These are phyloP conservation scores for Curvularia eragrostidis DNA, from an alignment of 2,329 filamentous ascomycete genomes.

Conservation along the genomic window DNA sequence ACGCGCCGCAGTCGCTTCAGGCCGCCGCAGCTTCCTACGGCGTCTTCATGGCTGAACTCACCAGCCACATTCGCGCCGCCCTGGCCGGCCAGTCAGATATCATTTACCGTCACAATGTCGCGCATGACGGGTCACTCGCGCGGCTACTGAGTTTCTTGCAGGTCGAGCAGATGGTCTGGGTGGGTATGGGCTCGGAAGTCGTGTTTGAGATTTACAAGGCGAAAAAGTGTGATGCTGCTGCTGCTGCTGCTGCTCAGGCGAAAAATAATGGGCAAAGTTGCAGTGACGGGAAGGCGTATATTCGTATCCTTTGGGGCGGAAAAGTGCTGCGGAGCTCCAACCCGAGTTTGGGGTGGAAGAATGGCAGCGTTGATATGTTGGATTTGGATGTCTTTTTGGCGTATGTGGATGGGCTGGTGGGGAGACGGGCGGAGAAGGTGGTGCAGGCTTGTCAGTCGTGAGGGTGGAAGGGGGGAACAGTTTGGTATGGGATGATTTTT, in stretches of 20 bases:
- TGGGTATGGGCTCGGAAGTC: constrained; percentile 80
- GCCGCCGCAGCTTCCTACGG: constrained; percentile 70
- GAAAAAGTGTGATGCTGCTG: neutral
- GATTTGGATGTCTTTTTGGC: constrained; percentile 67
- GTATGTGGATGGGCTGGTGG: constrained; percentile 76
- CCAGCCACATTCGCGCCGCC: constrained; percentile 65
- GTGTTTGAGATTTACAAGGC: constrained; percentile 72
- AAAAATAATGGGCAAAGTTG: neutral
- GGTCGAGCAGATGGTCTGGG: constrained; percentile 79
- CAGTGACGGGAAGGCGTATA: constrained; percentile 49
- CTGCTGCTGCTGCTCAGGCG: too few relatives aligned
- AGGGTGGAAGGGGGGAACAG: neutral
- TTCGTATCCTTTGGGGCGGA: constrained; percentile 76
- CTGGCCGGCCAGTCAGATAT: constrained; percentile 38
- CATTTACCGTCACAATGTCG: constrained; percentile 76
- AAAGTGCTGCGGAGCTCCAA: constrained; percentile 70
- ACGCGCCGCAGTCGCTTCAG: constrained; percentile 65
- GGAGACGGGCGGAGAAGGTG: constrained; percentile 56
- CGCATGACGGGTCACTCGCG: constrained; percentile 77
- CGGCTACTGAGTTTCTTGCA: constrained; percentile 73
- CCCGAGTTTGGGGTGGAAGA: constrained; percentile 62
- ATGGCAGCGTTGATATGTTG: constrained; percentile 70
- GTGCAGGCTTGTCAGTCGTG: constrained; percentile 32
- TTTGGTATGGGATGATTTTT: too few relatives aligned
- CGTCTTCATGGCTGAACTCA: constrained; percentile 76